Evolutionary conservation across 2,329 filamentous ascomycete species (phyloP).

Genomic region (Penicillium capsulatum): DNA sequence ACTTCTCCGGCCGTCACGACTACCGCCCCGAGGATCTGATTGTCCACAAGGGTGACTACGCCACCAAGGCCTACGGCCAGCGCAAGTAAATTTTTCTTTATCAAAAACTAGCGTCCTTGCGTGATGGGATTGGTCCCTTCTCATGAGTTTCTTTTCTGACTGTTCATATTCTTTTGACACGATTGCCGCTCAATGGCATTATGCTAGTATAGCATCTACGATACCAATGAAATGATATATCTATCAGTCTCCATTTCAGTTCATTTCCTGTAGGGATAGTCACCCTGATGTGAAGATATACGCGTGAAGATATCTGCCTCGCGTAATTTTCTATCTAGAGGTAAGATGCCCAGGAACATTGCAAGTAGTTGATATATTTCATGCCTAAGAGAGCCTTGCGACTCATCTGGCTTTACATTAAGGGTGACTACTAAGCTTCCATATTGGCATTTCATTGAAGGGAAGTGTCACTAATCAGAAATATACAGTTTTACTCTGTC

Average conservation of each 20-base stretch:
- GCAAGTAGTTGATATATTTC: not conserved
- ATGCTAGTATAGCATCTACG: constrained; percentile 19
- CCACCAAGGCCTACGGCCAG: constrained; percentile 89
- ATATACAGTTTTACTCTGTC: no score
- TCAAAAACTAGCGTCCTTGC: not conserved
- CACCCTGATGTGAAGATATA: no score
- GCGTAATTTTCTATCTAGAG: no score
- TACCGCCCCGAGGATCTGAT: constrained; percentile 91
- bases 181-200: constrained; percentile 7
- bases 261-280: no score
- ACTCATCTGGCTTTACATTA: no score
- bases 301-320: no score
- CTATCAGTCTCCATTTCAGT: constrained; percentile 1
- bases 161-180: constrained; percentile 17
- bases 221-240: constrained; percentile 25
- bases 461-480: no score
- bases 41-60: constrained; percentile 83
- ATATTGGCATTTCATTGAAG: no score
- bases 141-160: constrained; percentile 7
- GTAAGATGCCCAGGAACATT: no score
- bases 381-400: no score
- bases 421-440: no score
- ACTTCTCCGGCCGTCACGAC: constrained; percentile 81
- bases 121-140: not conserved
- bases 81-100: constrained; percentile 38